A percentile compares a stretch with the other conserved stretches of the same genome.
phyloP scores from a whole-genome alignment of 768 basidiomycete genomes.

The Tephrocybe sp. region DNA sequence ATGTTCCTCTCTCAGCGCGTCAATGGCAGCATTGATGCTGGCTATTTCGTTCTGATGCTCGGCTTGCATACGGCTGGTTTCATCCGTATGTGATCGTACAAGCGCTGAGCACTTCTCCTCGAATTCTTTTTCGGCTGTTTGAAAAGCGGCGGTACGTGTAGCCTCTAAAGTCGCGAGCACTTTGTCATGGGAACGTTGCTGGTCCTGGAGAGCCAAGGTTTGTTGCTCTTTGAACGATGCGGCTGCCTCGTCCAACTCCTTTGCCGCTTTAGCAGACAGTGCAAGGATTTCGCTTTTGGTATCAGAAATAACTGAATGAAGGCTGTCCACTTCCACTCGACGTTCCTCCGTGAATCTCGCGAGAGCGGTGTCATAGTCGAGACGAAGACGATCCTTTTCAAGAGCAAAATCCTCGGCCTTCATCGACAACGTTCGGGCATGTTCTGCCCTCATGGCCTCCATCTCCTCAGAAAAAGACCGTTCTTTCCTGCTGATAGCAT shows the following conservation, averaged over 20 bases:
- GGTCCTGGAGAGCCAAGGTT: conserved; percentile 47
- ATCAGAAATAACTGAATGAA: conserved; percentile 40
- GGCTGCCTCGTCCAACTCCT: conserved; percentile 49
- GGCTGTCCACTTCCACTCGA: conserved; percentile 46
- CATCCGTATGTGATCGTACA: conserved; percentile 36
- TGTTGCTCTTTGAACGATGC: conserved; percentile 54
- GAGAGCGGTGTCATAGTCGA: conserved; percentile 54
- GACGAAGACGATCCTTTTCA: conserved; percentile 57
- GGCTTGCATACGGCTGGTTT: conserved; percentile 32
- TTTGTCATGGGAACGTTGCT: conserved; percentile 55
- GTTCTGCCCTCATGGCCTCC: conserved; percentile 63
- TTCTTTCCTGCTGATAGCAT: conserved; percentile 67
- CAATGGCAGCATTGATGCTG: conserved; percentile 37
- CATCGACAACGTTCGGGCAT: conserved; percentile 46
- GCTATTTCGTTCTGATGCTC: conserved; percentile 49
- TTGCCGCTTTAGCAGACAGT: conserved; percentile 30
- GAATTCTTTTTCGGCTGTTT: conserved; percentile 22
- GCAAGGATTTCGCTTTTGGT: conserved; percentile 44
- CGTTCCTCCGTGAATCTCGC: conserved; percentile 55
- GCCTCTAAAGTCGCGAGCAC: conserved; percentile 49
- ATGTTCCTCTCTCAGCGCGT: conserved; percentile 36
- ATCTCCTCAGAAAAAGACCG: conserved; percentile 60
- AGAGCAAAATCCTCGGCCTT: conserved; percentile 62
- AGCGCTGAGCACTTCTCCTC: conserved; percentile 29
- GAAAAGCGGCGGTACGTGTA: conserved; percentile 43